Percentiles rank a stretch among this genome's conserved stretches.
Conservation (phyloP, 768 basidiomycete species). For the Leccinum disarticulatum region DNA sequence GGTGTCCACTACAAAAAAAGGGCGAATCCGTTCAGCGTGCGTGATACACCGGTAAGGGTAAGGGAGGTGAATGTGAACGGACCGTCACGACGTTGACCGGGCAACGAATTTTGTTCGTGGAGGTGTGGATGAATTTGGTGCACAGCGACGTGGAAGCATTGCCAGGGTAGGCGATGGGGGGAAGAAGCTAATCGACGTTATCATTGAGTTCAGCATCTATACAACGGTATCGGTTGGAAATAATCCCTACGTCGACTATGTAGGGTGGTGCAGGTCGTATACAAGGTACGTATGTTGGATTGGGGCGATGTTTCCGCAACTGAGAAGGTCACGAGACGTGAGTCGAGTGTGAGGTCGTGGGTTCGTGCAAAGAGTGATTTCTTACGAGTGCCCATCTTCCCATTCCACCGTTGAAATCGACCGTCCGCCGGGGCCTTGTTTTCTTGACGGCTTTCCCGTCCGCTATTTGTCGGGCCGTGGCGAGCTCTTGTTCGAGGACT, state of each 20-base stretch:
- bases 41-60: not conserved
- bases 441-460: slow-evolving; percentile 88
- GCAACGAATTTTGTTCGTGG: slow-evolving; percentile 97
- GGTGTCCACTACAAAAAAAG: slow-evolving; percentile 81
- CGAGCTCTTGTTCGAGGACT: slow-evolving; percentile 76
- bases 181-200: slow-evolving; percentile 67
- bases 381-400: slow-evolving; percentile 81
- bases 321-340: slow-evolving; percentile 27
- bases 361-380: slow-evolving; percentile 24
- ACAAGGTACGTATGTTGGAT: slow-evolving; percentile 69
- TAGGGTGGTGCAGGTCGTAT: slow-evolving; percentile 86
- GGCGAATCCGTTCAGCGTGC: not conserved
- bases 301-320: slow-evolving; percentile 78
- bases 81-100: slow-evolving; percentile 96
- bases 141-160: slow-evolving; percentile 93
- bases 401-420: slow-evolving; percentile 90
- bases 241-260: slow-evolving; percentile 75
- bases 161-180: slow-evolving; percentile 86
- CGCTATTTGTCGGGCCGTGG: slow-evolving; percentile 64
- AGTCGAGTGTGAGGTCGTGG: not conserved
- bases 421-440: slow-evolving; percentile 88
- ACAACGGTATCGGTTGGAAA: slow-evolving; percentile 14
- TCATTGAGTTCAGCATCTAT: slow-evolving; percentile 28
- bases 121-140: slow-evolving; percentile 97
- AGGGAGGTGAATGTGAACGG: slow-evolving; percentile 33